phyloP scores from a whole-genome alignment of 768 basidiomycete species.

The Amanita molliuscula region DNA sequence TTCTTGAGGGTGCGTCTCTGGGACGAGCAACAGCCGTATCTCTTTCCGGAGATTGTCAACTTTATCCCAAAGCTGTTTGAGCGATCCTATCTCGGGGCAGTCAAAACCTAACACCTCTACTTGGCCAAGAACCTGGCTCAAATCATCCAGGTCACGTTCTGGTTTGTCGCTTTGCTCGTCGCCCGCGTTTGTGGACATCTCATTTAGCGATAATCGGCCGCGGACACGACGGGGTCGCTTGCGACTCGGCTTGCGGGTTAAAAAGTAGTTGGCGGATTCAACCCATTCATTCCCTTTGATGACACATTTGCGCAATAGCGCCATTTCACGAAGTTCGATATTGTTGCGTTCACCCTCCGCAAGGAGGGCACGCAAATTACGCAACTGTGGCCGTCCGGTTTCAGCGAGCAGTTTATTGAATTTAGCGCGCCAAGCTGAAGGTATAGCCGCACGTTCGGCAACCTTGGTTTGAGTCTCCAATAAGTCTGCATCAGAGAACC shows the following conservation, averaged over 20 bases:
- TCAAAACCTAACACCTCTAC: conserved; percentile 81
- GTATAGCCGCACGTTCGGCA: conserved; percentile 61
- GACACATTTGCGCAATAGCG: conserved; percentile 69
- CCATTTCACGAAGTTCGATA: conserved; percentile 61
- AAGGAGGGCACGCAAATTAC: conserved; percentile 70
- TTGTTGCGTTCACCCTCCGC: conserved; percentile 86
- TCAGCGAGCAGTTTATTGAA: conserved; percentile 58
- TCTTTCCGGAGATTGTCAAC: conserved; percentile 55
- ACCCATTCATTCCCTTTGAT: conserved; percentile 78
- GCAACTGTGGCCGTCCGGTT: conserved; percentile 61
- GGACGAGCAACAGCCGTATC: conserved; percentile 40
- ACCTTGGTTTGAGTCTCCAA: conserved; percentile 56
- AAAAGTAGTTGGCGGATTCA: conserved; percentile 71
- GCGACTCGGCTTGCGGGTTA: conserved; percentile 69
- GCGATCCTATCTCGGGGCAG: conserved; percentile 55
- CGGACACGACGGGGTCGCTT: conserved; percentile 63
- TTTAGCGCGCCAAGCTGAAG: conserved; percentile 66
- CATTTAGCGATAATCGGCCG: conserved; percentile 37
- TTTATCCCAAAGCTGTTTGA: conserved; percentile 44
- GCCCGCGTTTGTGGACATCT: conserved; percentile 17
- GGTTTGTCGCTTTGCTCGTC: conserved; percentile 59
- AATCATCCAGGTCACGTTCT: conserved; percentile 61
- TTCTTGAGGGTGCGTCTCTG: conserved; percentile 30
- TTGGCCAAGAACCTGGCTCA: conserved; percentile 59
- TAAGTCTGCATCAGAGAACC: conserved; percentile 74